These are phyloP conservation scores for Trichoderma simmonsii DNA, from an alignment of 2,329 filamentous ascomycete species.

Conservation along the genomic window DNA sequence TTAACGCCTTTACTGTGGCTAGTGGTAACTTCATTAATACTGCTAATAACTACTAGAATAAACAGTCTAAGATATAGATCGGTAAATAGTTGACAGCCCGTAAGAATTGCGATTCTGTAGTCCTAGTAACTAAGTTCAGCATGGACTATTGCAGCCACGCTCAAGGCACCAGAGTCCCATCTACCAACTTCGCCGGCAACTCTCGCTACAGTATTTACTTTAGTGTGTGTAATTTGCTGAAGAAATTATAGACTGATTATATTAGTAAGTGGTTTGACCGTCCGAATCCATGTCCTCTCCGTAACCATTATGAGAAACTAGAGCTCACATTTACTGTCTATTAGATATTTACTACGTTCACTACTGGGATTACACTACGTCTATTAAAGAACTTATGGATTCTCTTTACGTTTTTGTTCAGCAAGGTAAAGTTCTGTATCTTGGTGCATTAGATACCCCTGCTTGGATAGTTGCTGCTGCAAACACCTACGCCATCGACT, in stretches of 20 bases:
- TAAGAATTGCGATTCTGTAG: conserved; percentile 38
- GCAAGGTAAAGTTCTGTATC: conserved; percentile 30
- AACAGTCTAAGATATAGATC: conserved; percentile 49
- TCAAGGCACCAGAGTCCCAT: conserved; percentile 4
- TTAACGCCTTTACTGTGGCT: conserved; percentile 19
- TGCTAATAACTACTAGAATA: conserved; percentile 47
- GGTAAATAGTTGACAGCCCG: conserved; percentile 46
- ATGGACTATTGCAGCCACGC: conserved; percentile 34
- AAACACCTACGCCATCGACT: conserved; percentile 24
- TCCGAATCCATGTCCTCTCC: too few relatives aligned
- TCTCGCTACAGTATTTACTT: conserved; percentile 35
- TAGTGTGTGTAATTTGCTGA: conserved; percentile 38
- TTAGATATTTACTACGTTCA: conserved; percentile 22
- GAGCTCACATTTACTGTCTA: too few relatives aligned
- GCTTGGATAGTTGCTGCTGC: conserved; percentile 31
- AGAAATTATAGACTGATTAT: conserved; percentile 38
- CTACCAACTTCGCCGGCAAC: conserved; percentile 39
- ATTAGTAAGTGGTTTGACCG: conserved; percentile 21
- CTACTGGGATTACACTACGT: conserved; percentile 27
- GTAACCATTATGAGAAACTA: too few relatives aligned
- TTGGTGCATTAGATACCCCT: conserved; percentile 30
- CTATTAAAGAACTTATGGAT: conserved; percentile 29
- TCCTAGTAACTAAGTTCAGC: conserved; percentile 44
- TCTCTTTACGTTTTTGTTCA: conserved; percentile 26
- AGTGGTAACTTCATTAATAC: conserved; percentile 65